Evolutionary conservation across 2,329 filamentous ascomycete genomes (phyloP).

Genomic region (Lasiodiplodia hormozganensis): DNA sequence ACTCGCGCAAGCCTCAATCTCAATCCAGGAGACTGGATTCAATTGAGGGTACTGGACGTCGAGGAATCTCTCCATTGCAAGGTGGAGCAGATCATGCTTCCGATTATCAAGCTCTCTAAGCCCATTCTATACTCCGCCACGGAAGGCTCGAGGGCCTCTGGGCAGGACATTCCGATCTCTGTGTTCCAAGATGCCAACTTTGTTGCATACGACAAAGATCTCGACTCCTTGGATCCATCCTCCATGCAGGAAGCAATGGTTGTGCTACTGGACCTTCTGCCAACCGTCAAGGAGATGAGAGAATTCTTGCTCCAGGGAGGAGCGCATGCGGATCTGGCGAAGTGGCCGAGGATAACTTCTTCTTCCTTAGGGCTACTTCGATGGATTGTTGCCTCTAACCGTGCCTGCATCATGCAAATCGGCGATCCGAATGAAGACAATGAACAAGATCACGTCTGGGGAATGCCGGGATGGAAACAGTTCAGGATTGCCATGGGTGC

Average conservation of each 20-base stretch:
- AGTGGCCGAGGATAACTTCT: slow-evolving; percentile 68
- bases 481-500: slow-evolving; percentile 89
- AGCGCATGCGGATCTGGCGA: slow-evolving; percentile 47
- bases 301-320: slow-evolving; percentile 50
- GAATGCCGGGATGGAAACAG: slow-evolving; percentile 74
- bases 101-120: neutral
- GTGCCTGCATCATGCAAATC: slow-evolving; percentile 84
- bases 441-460: slow-evolving; percentile 61
- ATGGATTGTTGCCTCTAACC: slow-evolving; percentile 91
- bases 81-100: slow-evolving; percentile 2
- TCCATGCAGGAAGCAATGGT: slow-evolving; percentile 61
- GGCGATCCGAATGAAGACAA: slow-evolving; percentile 47
- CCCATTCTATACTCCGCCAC: neutral
- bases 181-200: slow-evolving; percentile 43
- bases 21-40: slow-evolving; percentile 61
- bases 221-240: slow-evolving; percentile 59
- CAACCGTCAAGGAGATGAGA: slow-evolving; percentile 66
- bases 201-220: slow-evolving; percentile 61
- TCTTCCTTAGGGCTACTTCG: slow-evolving; percentile 73
- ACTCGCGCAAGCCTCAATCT: slow-evolving; percentile 37
- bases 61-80: slow-evolving; percentile 4
- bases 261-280: slow-evolving; percentile 64
- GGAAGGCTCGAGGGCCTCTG: neutral
- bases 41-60: slow-evolving; percentile 36
- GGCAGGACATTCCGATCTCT: slow-evolving; percentile 4